Evolutionary conservation across 768 basidiomycete species (phyloP).

Genomic region (Lentinus brumalis): DNA sequence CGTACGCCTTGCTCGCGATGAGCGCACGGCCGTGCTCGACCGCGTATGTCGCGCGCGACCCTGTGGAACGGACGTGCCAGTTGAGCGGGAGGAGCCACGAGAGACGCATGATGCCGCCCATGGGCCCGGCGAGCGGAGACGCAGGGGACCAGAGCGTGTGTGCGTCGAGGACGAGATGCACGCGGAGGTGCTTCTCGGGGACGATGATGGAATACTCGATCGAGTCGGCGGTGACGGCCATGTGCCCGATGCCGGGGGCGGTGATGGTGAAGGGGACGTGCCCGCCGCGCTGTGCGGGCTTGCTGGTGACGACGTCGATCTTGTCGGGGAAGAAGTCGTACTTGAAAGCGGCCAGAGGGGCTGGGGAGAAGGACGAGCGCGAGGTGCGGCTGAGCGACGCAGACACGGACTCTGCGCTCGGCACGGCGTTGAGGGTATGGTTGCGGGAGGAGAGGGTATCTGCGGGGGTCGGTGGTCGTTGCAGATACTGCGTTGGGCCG

Average conservation of each 20-base stretch:
- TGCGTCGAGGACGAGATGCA: slow-evolving; percentile 17
- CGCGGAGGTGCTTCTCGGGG: slow-evolving; percentile 12
- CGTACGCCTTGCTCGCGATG: slow-evolving; percentile 1
- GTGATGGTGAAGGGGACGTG: slow-evolving; percentile 17
- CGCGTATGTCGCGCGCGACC: slow-evolving; percentile 17
- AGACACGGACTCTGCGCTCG: neutral
- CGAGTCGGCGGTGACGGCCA: slow-evolving; percentile 13
- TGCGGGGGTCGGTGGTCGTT: neutral
- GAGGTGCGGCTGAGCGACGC: no score
- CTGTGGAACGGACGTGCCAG: slow-evolving; percentile 29
- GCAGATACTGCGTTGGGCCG: no score
- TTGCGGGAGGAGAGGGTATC: neutral
- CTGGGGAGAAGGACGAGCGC: no score
- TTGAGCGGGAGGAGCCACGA: slow-evolving; percentile 27
- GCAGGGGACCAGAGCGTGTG: slow-evolving; percentile 22
- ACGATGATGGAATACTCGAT: slow-evolving; percentile 21
- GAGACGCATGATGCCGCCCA: slow-evolving; percentile 24
- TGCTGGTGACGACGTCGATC: slow-evolving; percentile 4
- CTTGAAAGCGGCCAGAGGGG: slow-evolving; percentile 16
- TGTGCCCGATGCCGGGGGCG: slow-evolving; percentile 22
- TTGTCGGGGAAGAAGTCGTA: slow-evolving; percentile 26
- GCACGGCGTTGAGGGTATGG: neutral
- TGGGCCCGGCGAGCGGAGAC: slow-evolving; percentile 20
- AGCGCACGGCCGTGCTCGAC: slow-evolving; percentile 10
- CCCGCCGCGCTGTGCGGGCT: neutral